Conservation (phyloP, 2,329 filamentous ascomycete species). For the Penicillium sp. region DNA sequence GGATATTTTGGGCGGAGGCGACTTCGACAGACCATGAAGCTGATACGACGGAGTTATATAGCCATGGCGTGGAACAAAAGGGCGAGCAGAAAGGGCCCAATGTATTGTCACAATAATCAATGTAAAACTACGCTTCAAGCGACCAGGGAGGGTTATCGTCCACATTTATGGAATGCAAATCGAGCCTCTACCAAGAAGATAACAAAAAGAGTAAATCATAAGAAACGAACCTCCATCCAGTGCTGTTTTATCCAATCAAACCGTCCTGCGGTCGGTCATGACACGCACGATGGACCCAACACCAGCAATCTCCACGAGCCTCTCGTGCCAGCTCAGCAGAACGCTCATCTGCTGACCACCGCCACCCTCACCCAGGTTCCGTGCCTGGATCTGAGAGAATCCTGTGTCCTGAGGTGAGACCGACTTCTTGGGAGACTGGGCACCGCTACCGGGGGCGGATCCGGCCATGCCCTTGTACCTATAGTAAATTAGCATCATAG, state of each 20-base stretch:
- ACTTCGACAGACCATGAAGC: constrained; percentile 32
- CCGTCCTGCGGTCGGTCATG: constrained; percentile 94
- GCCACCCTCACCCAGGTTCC: constrained; percentile 63
- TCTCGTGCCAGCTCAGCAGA: constrained; percentile 97
- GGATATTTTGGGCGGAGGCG: constrained; percentile 66
- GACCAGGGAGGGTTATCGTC: constrained; percentile 14
- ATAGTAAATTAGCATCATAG: constrained; percentile 13
- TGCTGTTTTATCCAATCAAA: constrained; percentile 50
- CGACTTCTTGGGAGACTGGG: constrained; percentile 53
- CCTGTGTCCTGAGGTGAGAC: constrained; percentile 78
- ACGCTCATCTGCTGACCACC: constrained; percentile 94
- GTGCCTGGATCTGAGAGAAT: constrained; percentile 75
- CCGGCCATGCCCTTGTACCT: constrained; percentile 89
- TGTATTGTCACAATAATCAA: constrained; percentile 27
- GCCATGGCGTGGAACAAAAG: background rate
- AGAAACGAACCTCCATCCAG: constrained; percentile 10
- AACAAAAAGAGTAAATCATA: constrained; percentile 16
- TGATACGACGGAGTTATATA: background rate
- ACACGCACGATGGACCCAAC: constrained; percentile 89
- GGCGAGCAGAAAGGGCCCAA: constrained; percentile 10
- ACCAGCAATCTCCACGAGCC: constrained; percentile 91
- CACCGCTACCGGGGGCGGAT: constrained; percentile 38
- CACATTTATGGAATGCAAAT: constrained; percentile 23
- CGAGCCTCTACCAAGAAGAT: constrained; percentile 23
- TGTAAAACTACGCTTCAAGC: constrained; percentile 27